Percentiles rank a stretch among this genome's conserved stretches.
These are phyloP conservation scores for Kluyveromyces siamensis DNA, from an alignment of 805 yeast species.

Conservation along the genomic window DNA sequence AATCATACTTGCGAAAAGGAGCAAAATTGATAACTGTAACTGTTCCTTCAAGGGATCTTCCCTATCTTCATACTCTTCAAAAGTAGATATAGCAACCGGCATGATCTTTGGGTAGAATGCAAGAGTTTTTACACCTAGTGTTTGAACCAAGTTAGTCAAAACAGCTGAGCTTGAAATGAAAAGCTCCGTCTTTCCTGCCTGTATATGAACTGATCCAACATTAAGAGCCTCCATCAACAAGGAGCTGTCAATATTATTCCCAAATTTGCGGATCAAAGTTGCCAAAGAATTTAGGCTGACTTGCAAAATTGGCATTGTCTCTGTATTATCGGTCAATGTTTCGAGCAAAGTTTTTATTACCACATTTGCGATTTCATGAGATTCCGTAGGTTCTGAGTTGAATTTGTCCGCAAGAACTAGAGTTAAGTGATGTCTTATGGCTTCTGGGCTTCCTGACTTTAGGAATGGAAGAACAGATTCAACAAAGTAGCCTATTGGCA, in stretches of 20 bases:
- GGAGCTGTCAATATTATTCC: conserved; percentile 38
- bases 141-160: conserved; percentile 58
- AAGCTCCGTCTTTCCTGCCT: conserved; percentile 47
- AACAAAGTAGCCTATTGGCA: conserved; percentile 71
- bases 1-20: conserved; percentile 64
- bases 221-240: conserved; percentile 42
- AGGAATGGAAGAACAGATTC: conserved; percentile 44
- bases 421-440: conserved; percentile 53
- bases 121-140: conserved; percentile 77
- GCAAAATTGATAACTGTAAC: conserved; percentile 61
- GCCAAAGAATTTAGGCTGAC: conserved; percentile 63
- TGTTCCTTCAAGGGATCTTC: conserved; percentile 25
- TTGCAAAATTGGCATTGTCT: conserved; percentile 46
- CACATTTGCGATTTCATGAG: conserved; percentile 39
- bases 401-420: conserved; percentile 58
- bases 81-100: conserved; percentile 59
- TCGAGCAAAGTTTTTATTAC: conserved; percentile 46
- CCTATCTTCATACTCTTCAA: conserved; percentile 29
- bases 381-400: conserved; percentile 52
- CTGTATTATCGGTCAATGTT: conserved; percentile 16
- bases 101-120: conserved; percentile 80
- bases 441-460: conserved; percentile 29
- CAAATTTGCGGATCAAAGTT: conserved; percentile 54
- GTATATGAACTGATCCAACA: conserved; percentile 42
- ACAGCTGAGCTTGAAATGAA: conserved; percentile 66